phyloP scores from a whole-genome alignment of 345 rosid genomes.

The Populus simonii region DNA sequence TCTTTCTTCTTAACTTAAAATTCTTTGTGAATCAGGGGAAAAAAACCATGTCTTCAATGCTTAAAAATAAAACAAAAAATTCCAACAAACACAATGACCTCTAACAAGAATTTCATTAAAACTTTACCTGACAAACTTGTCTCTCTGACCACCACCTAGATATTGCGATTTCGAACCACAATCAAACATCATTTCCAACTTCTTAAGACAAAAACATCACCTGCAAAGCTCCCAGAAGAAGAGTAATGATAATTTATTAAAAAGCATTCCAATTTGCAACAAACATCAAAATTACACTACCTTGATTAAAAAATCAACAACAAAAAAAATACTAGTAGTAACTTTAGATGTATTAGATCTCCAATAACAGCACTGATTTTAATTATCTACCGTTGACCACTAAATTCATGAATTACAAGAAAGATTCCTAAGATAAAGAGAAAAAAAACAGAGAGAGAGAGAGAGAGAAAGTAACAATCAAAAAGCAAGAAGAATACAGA shows the following conservation, averaged over 20 bases:
- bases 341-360: neutral
- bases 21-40: no score
- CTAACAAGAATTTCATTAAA: neutral
- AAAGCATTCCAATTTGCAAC: neutral
- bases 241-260: neutral
- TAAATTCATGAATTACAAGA: neutral
- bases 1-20: no score
- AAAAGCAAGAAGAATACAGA: neutral
- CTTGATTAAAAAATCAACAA: neutral
- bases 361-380: neutral
- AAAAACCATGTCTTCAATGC: neutral
- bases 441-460: no score
- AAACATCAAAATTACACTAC: neutral
- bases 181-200: conserved; percentile 62
- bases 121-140: conserved; percentile 81
- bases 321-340: neutral
- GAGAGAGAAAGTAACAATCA: neutral
- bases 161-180: conserved; percentile 59
- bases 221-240: conserved; percentile 33
- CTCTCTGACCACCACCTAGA: conserved; percentile 64
- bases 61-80: no score
- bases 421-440: neutral
- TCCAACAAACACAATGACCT: no score
- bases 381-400: conserved; percentile 3
- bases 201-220: conserved; percentile 33